A percentile compares a stretch with the other conserved stretches of the same genome.
phyloP scores from a whole-genome alignment of 306 rosid species.

The Cucumis cinereus region DNA sequence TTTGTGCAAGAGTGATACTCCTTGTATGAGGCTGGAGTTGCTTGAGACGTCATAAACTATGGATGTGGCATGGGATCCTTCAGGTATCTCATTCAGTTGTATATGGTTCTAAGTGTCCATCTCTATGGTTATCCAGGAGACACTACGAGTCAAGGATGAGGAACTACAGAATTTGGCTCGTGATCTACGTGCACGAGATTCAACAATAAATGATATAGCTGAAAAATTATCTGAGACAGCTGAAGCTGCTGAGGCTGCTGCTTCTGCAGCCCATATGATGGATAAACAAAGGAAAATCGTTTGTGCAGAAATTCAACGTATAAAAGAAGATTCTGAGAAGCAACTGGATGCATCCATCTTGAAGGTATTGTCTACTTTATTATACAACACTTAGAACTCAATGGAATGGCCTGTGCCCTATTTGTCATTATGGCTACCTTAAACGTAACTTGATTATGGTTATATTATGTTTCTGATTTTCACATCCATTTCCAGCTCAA shows the following conservation, averaged over 20 bases:
- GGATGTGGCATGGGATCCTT: neutral
- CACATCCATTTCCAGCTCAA: conserved; percentile 34
- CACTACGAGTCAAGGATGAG: conserved; percentile 86
- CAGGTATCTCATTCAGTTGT: neutral
- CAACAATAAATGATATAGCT: conserved; percentile 83
- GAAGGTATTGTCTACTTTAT: conserved; percentile 35
- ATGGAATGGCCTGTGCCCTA: neutral
- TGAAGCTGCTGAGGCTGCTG: conserved; percentile 99
- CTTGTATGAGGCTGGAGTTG: neutral
- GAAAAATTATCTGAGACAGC: conserved; percentile 94
- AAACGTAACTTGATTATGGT: neutral
- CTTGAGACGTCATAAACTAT: neutral
- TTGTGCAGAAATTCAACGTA: conserved; percentile 62
- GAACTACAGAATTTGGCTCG: conserved; percentile 89
- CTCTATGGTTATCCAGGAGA: conserved; percentile 45
- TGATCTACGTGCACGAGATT: conserved; percentile 87
- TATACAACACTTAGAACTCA: neutral
- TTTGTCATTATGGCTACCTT: neutral
- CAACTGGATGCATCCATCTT: conserved; percentile 38
- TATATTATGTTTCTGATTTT: neutral
- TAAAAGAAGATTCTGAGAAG: conserved; percentile 47
- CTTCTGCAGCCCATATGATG: conserved; percentile 85
- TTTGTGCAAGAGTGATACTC: neutral
- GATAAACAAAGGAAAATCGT: conserved; percentile 82
- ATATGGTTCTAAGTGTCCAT: neutral